phyloP scores from a whole-genome alignment of 352 stramenopile species.

The Phytophthora melonis region DNA sequence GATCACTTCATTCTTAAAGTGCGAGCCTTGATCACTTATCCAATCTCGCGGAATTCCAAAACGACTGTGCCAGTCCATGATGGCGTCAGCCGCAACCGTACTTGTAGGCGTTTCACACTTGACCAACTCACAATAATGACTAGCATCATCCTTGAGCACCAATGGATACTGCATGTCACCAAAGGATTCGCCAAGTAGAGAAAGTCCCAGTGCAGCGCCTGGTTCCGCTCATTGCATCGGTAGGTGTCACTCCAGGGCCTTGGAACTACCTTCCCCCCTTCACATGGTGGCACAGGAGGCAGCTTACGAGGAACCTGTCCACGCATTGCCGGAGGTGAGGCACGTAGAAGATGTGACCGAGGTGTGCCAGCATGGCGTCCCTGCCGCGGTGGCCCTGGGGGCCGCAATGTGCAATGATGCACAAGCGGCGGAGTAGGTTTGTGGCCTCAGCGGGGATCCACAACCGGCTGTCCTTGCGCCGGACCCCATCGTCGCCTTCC shows the following conservation, averaged over 20 bases:
- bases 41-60: constrained; percentile 40
- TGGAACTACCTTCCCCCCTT: constrained; percentile 21
- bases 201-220: constrained; percentile 44
- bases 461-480: background rate
- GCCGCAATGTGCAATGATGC: constrained; percentile 15
- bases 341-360: constrained; percentile 10
- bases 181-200: constrained; percentile 36
- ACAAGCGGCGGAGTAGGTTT: constrained; percentile 12
- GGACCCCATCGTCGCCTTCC: constrained; percentile 1
- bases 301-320: constrained; percentile 16
- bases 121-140: constrained; percentile 40
- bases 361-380: constrained; percentile 10
- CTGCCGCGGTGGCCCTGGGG: constrained; percentile 12
- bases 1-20: constrained; percentile 47
- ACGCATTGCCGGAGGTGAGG: constrained; percentile 11
- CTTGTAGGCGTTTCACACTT: constrained; percentile 31
- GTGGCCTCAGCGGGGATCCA: constrained; percentile 2
- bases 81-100: constrained; percentile 26
- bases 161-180: constrained; percentile 7
- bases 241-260: constrained; percentile 14
- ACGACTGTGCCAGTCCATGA: constrained; percentile 39
- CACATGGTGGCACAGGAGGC: constrained; percentile 20
- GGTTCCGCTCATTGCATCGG: constrained; percentile 8
- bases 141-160: constrained; percentile 39
- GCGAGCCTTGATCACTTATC: constrained; percentile 41